Evolutionary conservation across 169 alveolate genomes (phyloP).

Genomic region (Cryptosporidium sp.): DNA sequence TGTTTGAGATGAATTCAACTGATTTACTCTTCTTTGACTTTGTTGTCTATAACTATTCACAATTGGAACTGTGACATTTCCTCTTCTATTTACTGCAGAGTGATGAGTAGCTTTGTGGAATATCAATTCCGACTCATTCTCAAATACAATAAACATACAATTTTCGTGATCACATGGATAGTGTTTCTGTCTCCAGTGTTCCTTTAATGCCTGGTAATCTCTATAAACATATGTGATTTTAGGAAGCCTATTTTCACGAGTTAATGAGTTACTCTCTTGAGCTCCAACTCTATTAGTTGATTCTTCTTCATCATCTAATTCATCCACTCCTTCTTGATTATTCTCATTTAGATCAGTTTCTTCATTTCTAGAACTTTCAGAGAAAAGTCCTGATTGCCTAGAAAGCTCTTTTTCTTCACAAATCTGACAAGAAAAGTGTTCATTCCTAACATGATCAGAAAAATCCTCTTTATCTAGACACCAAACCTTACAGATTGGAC

Average conservation of each 20-base stretch:
- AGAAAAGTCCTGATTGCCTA: background rate
- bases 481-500: conserved; percentile 69
- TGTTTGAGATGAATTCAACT: background rate
- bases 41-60: conserved; percentile 51
- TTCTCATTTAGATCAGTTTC: background rate
- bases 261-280: background rate
- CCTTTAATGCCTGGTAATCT: conserved; percentile 76
- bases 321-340: background rate
- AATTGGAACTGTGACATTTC: conserved; percentile 56
- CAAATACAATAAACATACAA: conserved; percentile 82
- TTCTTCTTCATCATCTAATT: background rate
- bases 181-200: conserved; percentile 80
- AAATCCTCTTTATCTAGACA: conserved; percentile 67
- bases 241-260: background rate
- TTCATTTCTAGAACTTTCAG: background rate
- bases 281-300: background rate
- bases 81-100: conserved; percentile 48
- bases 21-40: conserved; percentile 16
- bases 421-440: conserved; percentile 62
- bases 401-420: conserved; percentile 54
- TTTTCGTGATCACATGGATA: conserved; percentile 81
- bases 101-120: conserved; percentile 78
- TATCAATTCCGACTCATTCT: conserved; percentile 79
- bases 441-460: conserved; percentile 67
- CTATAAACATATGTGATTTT: conserved; percentile 77